A percentile compares a stretch with the other conserved stretches of the same genome.
phyloP scores from a whole-genome alignment of 495 filamentous ascomycete species.

The Hypoxylon cercidicola region DNA sequence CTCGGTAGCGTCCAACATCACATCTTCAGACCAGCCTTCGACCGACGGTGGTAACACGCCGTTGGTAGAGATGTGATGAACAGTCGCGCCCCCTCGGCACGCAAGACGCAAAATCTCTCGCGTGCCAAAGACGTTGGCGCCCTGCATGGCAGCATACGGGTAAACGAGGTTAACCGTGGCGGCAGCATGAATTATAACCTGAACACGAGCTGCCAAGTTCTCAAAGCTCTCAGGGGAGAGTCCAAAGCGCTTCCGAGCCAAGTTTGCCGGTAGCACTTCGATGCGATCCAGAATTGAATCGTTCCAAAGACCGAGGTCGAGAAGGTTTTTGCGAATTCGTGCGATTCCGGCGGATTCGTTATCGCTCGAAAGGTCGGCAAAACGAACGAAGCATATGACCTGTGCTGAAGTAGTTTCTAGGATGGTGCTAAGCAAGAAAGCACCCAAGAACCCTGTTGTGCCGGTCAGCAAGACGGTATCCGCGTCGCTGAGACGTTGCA shows the following conservation, averaged over 20 bases:
- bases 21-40: slow-evolving; percentile 68
- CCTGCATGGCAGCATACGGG: slow-evolving; percentile 70
- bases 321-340: slow-evolving; percentile 68
- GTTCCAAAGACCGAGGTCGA: slow-evolving; percentile 72
- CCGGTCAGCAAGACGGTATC: slow-evolving; percentile 61
- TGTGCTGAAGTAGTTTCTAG: slow-evolving; percentile 65
- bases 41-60: slow-evolving; percentile 70
- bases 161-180: slow-evolving; percentile 76
- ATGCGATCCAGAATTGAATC: slow-evolving; percentile 76
- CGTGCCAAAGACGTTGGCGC: slow-evolving; percentile 69
- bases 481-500: slow-evolving; percentile 64
- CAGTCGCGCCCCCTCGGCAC: slow-evolving; percentile 66
- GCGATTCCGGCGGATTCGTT: slow-evolving; percentile 65
- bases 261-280: slow-evolving; percentile 71
- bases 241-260: slow-evolving; percentile 67
- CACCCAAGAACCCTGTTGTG: slow-evolving; percentile 54
- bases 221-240: slow-evolving; percentile 65
- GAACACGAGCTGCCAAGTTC: slow-evolving; percentile 63
- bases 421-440: slow-evolving; percentile 52
- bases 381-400: slow-evolving; percentile 75
- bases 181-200: slow-evolving; percentile 73
- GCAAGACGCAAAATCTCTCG: slow-evolving; percentile 72
- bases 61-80: slow-evolving; percentile 77
- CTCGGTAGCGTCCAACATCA: slow-evolving; percentile 65
- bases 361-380: slow-evolving; percentile 65